Conservation (phyloP, 2,329 filamentous ascomycete species). For the Triangularia setosa region DNA sequence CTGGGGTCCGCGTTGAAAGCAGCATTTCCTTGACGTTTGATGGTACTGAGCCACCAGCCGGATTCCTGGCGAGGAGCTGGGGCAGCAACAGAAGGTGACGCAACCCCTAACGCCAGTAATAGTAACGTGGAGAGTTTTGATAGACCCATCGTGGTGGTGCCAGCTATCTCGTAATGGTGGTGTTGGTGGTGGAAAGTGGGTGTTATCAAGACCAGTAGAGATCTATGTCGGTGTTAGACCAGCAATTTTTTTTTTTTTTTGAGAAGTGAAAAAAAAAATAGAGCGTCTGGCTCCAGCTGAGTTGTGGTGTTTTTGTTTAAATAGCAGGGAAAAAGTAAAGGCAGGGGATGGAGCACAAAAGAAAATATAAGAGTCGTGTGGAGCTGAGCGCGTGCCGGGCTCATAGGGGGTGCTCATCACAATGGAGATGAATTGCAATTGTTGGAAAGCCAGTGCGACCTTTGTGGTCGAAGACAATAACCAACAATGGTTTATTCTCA, state of each 20-base stretch:
- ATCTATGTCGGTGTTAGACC: background rate
- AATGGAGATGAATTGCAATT: background rate
- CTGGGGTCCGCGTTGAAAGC: slow-evolving; percentile 51
- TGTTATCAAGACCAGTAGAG: background rate
- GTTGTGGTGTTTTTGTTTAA: background rate
- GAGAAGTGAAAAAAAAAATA: background rate
- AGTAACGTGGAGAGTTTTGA: slow-evolving; percentile 40
- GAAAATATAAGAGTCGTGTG: background rate
- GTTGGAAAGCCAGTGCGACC: background rate
- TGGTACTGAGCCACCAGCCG: slow-evolving; percentile 68
- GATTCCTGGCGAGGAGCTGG: slow-evolving; percentile 32
- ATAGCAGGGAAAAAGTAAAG: slow-evolving; percentile 8
- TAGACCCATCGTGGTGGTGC: slow-evolving; percentile 43
- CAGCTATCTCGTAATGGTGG: slow-evolving; percentile 27
- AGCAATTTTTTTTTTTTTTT: background rate
- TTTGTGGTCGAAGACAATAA: background rate
- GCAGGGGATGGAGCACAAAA: background rate
- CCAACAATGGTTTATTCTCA: background rate
- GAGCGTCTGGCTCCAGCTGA: background rate
- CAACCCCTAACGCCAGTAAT: slow-evolving; percentile 42
- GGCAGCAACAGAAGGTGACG: slow-evolving; percentile 33
- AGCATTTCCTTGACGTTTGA: slow-evolving; percentile 64
- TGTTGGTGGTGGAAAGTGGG: background rate
- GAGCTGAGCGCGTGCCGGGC: background rate
- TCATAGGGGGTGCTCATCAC: background rate